These are phyloP conservation scores for Besnoitia besnoiti DNA, from an alignment of 169 alveolate genomes.

Conservation along the genomic window DNA sequence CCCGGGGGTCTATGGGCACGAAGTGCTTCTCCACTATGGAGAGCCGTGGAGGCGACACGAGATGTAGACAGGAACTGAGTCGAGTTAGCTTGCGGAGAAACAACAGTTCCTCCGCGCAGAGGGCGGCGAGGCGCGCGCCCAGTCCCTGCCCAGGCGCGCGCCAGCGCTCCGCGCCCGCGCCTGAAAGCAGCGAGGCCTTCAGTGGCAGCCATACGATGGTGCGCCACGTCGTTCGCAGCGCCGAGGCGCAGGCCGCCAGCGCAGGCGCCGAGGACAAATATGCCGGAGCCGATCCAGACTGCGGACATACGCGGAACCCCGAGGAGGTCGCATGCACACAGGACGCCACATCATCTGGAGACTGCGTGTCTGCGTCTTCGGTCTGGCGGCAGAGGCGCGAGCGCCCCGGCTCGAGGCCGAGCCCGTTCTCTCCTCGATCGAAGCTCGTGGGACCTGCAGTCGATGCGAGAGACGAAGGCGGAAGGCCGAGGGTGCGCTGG, in stretches of 20 bases:
- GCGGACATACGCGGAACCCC: too few species aligned
- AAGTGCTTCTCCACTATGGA: slow-evolving; percentile 38
- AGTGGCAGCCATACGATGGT: slow-evolving; percentile 65
- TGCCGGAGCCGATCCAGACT: too few species aligned
- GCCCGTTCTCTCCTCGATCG: too few species aligned
- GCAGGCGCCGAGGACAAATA: too few species aligned
- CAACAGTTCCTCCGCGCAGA: not conserved
- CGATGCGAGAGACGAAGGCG: too few species aligned
- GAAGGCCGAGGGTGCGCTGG: too few species aligned
- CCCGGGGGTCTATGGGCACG: not conserved
- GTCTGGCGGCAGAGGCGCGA: too few species aligned
- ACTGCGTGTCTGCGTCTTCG: too few species aligned
- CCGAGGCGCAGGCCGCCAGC: not conserved
- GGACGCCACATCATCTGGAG: too few species aligned
- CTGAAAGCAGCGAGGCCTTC: slow-evolving; percentile 23
- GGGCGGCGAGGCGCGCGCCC: not conserved
- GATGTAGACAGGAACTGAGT: not conserved
- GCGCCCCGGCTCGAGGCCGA: too few species aligned
- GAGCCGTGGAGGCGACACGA: not conserved
- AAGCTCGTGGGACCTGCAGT: too few species aligned
- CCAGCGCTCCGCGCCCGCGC: not conserved
- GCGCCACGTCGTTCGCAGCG: slow-evolving; percentile 24
- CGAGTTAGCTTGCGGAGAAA: slow-evolving; percentile 26
- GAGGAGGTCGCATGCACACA: too few species aligned
- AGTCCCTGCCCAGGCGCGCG: not conserved